Base-by-base conservation (phyloP, 805 yeast species). In the Komagataella populi region DNA sequence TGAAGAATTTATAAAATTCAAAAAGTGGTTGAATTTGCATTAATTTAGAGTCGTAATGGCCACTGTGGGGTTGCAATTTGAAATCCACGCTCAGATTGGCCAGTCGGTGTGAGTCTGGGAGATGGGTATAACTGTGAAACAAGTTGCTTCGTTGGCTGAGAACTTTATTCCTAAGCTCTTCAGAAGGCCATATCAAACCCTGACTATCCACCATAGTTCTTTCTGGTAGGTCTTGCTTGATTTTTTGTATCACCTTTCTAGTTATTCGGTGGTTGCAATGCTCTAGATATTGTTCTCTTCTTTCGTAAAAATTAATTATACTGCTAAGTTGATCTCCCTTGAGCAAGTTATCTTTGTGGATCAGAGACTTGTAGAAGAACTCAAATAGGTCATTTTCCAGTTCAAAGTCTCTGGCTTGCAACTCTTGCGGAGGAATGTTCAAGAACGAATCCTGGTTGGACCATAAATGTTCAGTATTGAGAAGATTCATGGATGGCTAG, bases 1-100 rank as follows among this genome's bases (percentile, higher is more conserved):
- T 61, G 62, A 62, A 73, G 55, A 70, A 74, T 50, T 63, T 65
- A 43, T 68, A 61, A 54, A 70, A 71, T 53, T 57, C 59, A 55
- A 59, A 73, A 50, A 72, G 45, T 53, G 50, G 16, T 49, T 56
- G 58, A 18, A 46, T 49, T 22, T 17, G 55, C 49, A 16, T 55
- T 52, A 20, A 14, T 10, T 30, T 30, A 23, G 45, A 16, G 16
- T 22, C 45, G 16, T 30, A 16, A 16, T 14, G 45, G 44, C 6
- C 12, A 22, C 16, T 47, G 36, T 23, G 49, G 63, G 57, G 63
- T 66, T 36, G 72, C 69, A 17, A 71, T 60, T 51, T 67, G 66
- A 51, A 73, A 24, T 57, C 59, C 17, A 58, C 50, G 48, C 58
- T 60, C 0, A 49, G 22, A 17, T 48, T 43, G 1, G 65, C 62